Percentiles rank a stretch among this genome's conserved stretches.
Conservation (phyloP, 2,329 filamentous ascomycete genomes). For the Corniculantispora saksenae region DNA sequence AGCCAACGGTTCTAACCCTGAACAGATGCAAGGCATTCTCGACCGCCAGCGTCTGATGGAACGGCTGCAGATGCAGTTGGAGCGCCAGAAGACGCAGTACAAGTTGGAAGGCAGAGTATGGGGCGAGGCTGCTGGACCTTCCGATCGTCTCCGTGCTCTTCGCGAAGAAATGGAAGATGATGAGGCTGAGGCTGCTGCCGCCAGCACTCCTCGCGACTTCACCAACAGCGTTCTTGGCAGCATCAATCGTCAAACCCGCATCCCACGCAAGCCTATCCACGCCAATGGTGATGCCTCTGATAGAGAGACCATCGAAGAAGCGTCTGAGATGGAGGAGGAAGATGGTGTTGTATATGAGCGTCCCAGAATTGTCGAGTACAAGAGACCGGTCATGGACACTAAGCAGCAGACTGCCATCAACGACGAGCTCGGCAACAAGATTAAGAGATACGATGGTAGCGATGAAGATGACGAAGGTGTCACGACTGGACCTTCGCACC, state of each 20-base stretch:
- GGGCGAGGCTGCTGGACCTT: constrained; percentile 79
- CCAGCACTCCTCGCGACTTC: constrained; percentile 62
- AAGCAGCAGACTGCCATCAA: constrained; percentile 67
- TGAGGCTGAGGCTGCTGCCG: constrained; percentile 52
- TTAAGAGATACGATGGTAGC: constrained; percentile 71
- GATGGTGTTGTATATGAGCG: constrained; percentile 73
- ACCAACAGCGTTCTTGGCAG: constrained; percentile 74
- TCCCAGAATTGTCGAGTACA: constrained; percentile 77
- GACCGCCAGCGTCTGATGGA: constrained; percentile 92
- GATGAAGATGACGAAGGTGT: constrained; percentile 70
- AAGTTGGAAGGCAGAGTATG: constrained; percentile 93
- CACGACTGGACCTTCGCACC: constrained; percentile 74
- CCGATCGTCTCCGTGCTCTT: constrained; percentile 86
- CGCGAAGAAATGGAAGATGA: constrained; percentile 89
- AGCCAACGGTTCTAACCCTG: constrained; percentile 60
- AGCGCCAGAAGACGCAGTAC: constrained; percentile 95
- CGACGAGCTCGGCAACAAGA: constrained; percentile 73
- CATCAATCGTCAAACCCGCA: constrained; percentile 62
- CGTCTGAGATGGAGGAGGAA: constrained; percentile 50
- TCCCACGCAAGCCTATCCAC: constrained; percentile 56
- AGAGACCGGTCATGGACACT: constrained; percentile 64
- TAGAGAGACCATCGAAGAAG: constrained; percentile 45
- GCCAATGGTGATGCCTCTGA: constrained; percentile 47
- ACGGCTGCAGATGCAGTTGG: constrained; percentile 89
- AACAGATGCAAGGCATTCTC: constrained; percentile 86